phyloP scores from a whole-genome alignment of 345 rosid genomes.

The Camelina neglecta region DNA sequence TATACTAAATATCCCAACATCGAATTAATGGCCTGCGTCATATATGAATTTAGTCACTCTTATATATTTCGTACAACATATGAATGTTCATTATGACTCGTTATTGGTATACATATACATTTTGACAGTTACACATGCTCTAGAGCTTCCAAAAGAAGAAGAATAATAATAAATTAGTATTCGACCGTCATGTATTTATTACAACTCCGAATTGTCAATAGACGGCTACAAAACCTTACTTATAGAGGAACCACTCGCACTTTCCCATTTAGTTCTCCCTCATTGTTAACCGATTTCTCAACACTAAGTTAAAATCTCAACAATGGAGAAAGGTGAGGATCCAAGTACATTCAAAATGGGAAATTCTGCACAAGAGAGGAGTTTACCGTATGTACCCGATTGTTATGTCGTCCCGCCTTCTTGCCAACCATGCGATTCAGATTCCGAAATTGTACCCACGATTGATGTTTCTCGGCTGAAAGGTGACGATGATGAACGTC shows the following conservation, averaged over 20 bases:
- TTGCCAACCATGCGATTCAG: slow-evolving; percentile 37
- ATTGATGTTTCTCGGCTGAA: slow-evolving; percentile 57
- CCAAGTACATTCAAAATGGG: slow-evolving; percentile 51
- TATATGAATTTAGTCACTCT: slow-evolving; percentile 32
- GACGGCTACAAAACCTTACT: slow-evolving; percentile 31
- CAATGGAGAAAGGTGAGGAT: slow-evolving; percentile 44
- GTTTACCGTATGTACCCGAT: slow-evolving; percentile 48
- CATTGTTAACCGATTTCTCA: background rate
- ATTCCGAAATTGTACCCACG: slow-evolving; percentile 44
- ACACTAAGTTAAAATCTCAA: background rate
- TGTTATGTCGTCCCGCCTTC: slow-evolving; percentile 48
- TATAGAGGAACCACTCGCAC: slow-evolving; percentile 24
- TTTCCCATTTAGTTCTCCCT: background rate
- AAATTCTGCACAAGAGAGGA: slow-evolving; percentile 55
- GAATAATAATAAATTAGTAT: slow-evolving; percentile 28
- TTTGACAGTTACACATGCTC: slow-evolving; percentile 34
- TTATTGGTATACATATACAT: slow-evolving; percentile 21
- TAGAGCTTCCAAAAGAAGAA: background rate
- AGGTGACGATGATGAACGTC: slow-evolving; percentile 42
- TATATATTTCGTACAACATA: slow-evolving; percentile 21
- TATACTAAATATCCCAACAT: slow-evolving; percentile 24
- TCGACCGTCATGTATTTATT: slow-evolving; percentile 26
- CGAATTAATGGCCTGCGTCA: slow-evolving; percentile 26
- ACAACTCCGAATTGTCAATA: background rate
- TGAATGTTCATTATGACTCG: slow-evolving; percentile 6